Evolutionary conservation across 768 basidiomycete species (phyloP).

Genomic region (Mycena maculata): DNA sequence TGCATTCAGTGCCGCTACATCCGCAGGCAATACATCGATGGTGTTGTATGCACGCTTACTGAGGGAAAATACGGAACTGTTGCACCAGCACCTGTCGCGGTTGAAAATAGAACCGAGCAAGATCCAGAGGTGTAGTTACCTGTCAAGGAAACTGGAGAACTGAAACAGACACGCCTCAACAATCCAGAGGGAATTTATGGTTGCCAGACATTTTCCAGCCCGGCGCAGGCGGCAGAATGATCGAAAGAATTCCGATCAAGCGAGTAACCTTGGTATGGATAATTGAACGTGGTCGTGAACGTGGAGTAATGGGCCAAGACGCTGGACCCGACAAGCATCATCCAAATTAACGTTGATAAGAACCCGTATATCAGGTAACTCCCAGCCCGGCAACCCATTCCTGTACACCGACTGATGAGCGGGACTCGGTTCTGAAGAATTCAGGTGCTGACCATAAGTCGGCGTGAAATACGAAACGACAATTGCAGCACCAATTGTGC

Average conservation of each 20-base stretch:
- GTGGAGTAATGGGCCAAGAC: constrained; percentile 39
- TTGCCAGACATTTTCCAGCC: constrained; percentile 37
- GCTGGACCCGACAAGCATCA: constrained; percentile 44
- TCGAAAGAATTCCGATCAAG: constrained; percentile 38
- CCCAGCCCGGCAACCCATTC: constrained; percentile 48
- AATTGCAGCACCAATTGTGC: constrained; percentile 37
- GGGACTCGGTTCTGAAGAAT: not conserved
- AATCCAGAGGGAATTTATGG: constrained; percentile 39
- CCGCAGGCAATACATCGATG: constrained; percentile 24
- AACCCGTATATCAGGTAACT: constrained; percentile 45
- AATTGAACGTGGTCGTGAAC: constrained; percentile 13
- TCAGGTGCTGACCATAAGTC: constrained; percentile 19
- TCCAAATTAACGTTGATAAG: constrained; percentile 48
- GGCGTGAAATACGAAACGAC: constrained; percentile 36
- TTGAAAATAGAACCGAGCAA: not conserved
- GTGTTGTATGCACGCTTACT: constrained; percentile 36
- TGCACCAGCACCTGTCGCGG: constrained; percentile 39
- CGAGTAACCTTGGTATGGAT: constrained; percentile 40
- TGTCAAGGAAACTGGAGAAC: constrained; percentile 37
- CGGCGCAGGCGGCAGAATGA: constrained; percentile 37
- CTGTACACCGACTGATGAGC: constrained; percentile 24
- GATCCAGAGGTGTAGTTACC: constrained; percentile 14
- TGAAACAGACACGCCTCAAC: constrained; percentile 40
- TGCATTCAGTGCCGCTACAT: constrained; percentile 16
- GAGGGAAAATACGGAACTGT: constrained; percentile 37